phyloP scores from a whole-genome alignment of 225 moss, liverwort and hornwort genomes.

The Neckera pumila region DNA sequence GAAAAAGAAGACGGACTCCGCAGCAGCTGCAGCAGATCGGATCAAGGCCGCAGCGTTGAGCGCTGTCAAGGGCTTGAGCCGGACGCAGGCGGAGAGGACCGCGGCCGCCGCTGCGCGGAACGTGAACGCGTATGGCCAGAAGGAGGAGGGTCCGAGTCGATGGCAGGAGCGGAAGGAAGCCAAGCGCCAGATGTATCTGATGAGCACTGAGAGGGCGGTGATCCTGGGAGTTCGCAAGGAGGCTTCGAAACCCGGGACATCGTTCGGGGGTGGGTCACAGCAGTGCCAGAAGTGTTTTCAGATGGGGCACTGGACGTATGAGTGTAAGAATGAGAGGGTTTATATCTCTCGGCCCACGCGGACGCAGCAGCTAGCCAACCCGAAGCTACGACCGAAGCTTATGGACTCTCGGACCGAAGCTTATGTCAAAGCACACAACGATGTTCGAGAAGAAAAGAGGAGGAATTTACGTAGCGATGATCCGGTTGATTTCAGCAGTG shows the following conservation, averaged over 20 bases:
- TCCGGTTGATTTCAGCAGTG: neutral
- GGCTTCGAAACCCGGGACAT: neutral
- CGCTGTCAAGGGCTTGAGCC: slow-evolving; percentile 48
- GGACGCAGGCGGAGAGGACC: slow-evolving; percentile 44
- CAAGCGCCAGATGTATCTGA: slow-evolving; percentile 84
- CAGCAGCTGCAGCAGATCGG: slow-evolving; percentile 2
- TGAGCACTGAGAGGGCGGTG: slow-evolving; percentile 83
- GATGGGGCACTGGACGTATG: slow-evolving; percentile 78
- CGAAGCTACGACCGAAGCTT: slow-evolving; percentile 8
- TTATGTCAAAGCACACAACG: neutral
- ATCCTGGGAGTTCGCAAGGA: slow-evolving; percentile 73
- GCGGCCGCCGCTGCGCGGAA: slow-evolving; percentile 34
- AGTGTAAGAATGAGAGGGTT: slow-evolving; percentile 63
- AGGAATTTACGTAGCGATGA: neutral
- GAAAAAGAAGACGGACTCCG: slow-evolving; percentile 23
- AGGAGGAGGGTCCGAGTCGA: slow-evolving; percentile 82
- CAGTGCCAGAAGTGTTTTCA: slow-evolving; percentile 76
- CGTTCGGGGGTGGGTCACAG: neutral
- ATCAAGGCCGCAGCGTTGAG: slow-evolving; percentile 53
- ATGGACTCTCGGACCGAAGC: neutral
- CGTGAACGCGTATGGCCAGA: slow-evolving; percentile 88
- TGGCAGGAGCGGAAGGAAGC: slow-evolving; percentile 94
- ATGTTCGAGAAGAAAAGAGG: neutral
- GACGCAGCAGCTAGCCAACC: slow-evolving; percentile 41
- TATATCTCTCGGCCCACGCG: slow-evolving; percentile 54